These are phyloP conservation scores for Colletotrichum phormii DNA, from an alignment of 2,329 filamentous ascomycete genomes.

Conservation along the genomic window DNA sequence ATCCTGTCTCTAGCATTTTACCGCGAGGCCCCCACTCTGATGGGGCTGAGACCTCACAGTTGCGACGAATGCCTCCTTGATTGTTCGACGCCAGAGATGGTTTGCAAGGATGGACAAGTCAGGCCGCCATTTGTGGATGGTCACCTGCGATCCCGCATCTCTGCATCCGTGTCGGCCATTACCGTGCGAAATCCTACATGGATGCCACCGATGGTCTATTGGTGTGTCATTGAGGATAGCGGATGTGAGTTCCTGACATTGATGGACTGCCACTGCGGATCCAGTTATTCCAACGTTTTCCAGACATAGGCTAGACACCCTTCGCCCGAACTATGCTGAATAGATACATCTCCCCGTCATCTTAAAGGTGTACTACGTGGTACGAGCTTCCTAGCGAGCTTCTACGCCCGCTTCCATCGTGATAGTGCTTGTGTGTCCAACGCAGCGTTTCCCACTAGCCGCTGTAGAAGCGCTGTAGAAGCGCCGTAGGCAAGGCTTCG, in stretches of 20 bases:
- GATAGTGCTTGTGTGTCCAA: neutral
- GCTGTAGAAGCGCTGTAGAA: too few relatives aligned
- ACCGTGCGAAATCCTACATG: neutral
- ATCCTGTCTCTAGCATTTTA: neutral
- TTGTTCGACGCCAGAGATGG: neutral
- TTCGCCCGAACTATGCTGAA: neutral
- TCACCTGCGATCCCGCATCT: slow-evolving; percentile 27
- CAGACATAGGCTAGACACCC: neutral
- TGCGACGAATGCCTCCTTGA: neutral
- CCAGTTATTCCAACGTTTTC: neutral
- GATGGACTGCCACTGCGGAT: neutral
- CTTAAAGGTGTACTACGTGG: neutral
- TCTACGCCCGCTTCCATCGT: neutral
- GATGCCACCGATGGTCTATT: neutral
- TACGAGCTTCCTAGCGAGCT: neutral
- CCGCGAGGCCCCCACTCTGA: slow-evolving; percentile 1
- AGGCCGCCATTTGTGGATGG: slow-evolving; percentile 15
- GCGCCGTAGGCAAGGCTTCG: neutral
- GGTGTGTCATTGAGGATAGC: neutral
- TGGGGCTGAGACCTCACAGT: slow-evolving; percentile 10
- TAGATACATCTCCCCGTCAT: neutral
- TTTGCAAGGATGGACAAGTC: slow-evolving; percentile 7
- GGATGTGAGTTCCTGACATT: neutral
- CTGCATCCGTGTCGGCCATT: neutral
- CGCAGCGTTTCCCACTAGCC: neutral